These are phyloP conservation scores for Uronychia setigera DNA, from an alignment of 73 alveolate genomes.

Conservation along the genomic window DNA sequence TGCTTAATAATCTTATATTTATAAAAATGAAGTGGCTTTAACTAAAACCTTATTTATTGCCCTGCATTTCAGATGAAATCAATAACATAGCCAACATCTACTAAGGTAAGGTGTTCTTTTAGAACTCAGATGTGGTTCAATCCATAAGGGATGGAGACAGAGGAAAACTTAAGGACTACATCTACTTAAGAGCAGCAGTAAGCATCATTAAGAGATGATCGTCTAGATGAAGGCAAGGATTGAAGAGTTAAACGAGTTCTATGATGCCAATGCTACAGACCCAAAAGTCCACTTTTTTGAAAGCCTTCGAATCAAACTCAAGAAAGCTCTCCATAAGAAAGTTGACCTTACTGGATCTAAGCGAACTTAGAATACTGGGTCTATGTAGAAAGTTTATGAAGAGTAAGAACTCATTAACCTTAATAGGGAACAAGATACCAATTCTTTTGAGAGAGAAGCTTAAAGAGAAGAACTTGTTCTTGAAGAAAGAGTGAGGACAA, in stretches of 20 bases:
- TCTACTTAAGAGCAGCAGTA: conserved; percentile 8
- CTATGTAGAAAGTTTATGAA: background rate
- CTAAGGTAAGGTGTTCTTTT: conserved; percentile 11
- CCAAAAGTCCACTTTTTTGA: conserved; percentile 57
- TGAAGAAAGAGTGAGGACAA: background rate
- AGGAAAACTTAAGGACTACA: background rate
- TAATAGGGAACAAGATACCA: background rate
- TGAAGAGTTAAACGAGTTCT: conserved; percentile 61
- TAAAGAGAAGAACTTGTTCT: background rate
- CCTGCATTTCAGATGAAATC: conserved; percentile 54
- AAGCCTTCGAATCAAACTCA: conserved; percentile 40
- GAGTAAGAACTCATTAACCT: background rate
- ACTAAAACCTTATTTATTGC: conserved; percentile 49
- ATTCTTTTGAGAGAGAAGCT: background rate
- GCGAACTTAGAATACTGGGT: background rate
- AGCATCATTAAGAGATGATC: background rate
- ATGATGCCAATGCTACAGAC: conserved; percentile 58
- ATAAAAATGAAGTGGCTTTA: conserved; percentile 54
- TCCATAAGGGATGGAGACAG: background rate
- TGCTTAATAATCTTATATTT: background rate
- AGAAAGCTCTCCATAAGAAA: conserved; percentile 45
- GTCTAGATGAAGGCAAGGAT: conserved; percentile 58
- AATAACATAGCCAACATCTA: conserved; percentile 17
- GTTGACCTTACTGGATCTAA: background rate
- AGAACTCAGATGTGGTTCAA: background rate